A percentile compares a stretch with the other conserved stretches of the same genome.
These are phyloP conservation scores for Chytriomyces hyalinus DNA, from an alignment of 192 early-diverging fungal genomes.

Conservation along the genomic window DNA sequence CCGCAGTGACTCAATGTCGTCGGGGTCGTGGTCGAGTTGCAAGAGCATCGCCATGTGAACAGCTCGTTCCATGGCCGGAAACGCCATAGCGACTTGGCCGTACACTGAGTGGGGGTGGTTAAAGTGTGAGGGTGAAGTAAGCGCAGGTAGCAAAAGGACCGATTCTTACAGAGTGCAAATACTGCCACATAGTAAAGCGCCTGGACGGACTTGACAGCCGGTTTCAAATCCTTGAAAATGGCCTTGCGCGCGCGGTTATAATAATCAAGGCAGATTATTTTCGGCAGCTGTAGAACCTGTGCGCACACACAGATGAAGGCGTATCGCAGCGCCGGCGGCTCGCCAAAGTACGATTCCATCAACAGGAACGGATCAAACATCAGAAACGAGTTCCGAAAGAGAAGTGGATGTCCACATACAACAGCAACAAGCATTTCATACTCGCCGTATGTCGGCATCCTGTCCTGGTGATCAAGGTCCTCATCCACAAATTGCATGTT, in stretches of 20 bases:
- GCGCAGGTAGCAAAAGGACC: too few relatives aligned
- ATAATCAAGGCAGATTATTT: not conserved
- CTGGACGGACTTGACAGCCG: not conserved
- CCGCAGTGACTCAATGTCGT: not conserved
- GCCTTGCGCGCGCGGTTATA: not conserved
- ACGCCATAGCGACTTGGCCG: not conserved
- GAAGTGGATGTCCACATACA: not conserved
- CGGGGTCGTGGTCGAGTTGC: not conserved
- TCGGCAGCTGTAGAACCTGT: not conserved
- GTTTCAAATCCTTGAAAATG: not conserved
- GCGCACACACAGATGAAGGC: not conserved
- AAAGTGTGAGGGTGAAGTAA: too few relatives aligned
- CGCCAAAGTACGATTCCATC: not conserved
- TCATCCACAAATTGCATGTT: too few relatives aligned
- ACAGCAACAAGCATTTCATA: too few relatives aligned
- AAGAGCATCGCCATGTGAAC: not conserved
- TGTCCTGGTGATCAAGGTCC: too few relatives aligned
- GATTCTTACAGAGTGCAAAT: not conserved
- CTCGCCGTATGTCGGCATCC: too few relatives aligned
- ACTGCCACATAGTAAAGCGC: not conserved
- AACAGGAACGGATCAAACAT: slow-evolving; percentile 2
- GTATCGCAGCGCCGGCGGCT: not conserved
- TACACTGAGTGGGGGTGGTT: not conserved
- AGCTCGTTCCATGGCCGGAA: not conserved
- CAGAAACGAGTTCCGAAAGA: not conserved